A percentile compares a stretch with the other conserved stretches of the same genome.
Evolutionary conservation across 2,329 filamentous ascomycete species (phyloP).

Genomic region (Lecanosticta acicola): DNA sequence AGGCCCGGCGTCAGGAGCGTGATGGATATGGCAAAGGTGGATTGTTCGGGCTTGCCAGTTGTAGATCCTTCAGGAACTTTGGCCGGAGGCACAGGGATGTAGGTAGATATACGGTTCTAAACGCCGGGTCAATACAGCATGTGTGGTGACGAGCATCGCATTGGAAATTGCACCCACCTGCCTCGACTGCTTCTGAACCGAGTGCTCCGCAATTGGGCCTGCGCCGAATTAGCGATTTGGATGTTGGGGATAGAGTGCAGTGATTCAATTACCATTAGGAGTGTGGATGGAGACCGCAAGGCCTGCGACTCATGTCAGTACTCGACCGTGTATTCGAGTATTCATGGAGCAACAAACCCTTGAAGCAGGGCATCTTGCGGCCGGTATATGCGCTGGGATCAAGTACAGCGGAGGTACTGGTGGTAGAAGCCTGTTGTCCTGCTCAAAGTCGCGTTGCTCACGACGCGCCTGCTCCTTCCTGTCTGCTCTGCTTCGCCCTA

Average conservation of each 20-base stretch:
- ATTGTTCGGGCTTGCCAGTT: constrained; percentile 76
- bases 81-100: constrained; percentile 90
- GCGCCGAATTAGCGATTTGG: not conserved
- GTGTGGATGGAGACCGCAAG: constrained; percentile 96
- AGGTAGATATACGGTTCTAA: constrained; percentile 90
- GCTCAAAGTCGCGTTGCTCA: not conserved
- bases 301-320: constrained; percentile 44
- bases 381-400: constrained; percentile 4
- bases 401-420: not conserved
- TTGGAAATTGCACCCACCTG: no score
- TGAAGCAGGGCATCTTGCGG: constrained; percentile 82
- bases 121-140: no score
- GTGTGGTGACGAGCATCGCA: no score
- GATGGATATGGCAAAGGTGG: constrained; percentile 96
- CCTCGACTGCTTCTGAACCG: constrained; percentile 88
- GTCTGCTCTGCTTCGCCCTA: not conserved
- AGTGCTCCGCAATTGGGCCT: constrained; percentile 79
- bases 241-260: not conserved
- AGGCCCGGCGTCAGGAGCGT: constrained; percentile 85
- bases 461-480: not conserved
- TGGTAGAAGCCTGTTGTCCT: not conserved
- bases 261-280: constrained; percentile 54
- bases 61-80: constrained; percentile 62
- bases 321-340: not conserved
- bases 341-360: constrained; percentile 34